These are phyloP conservation scores for Ajuga chamaepitys DNA, from an alignment of 257 asterid genomes.

Conservation along the genomic window DNA sequence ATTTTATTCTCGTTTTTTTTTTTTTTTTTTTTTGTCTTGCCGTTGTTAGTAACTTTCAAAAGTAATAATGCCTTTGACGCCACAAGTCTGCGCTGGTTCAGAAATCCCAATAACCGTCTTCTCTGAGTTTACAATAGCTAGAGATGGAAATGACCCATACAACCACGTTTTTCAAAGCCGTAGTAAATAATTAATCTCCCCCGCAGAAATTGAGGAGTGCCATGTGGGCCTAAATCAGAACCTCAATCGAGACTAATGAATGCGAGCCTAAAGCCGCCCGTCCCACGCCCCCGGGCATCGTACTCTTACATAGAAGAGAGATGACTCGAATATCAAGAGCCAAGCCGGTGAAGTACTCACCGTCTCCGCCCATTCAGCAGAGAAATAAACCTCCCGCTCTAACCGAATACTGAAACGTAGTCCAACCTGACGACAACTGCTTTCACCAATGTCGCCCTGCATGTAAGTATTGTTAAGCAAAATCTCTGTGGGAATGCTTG, in stretches of 20 bases:
- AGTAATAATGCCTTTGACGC: no score
- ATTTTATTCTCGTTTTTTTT: no score
- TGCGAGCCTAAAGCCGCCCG: no score
- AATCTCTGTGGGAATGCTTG: not conserved
- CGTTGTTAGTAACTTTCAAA: no score
- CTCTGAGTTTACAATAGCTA: no score
- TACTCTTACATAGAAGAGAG: not conserved
- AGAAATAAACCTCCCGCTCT: slow-evolving; percentile 34
- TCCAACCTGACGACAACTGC: slow-evolving; percentile 78
- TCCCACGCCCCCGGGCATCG: not conserved
- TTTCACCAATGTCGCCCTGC: slow-evolving; percentile 93
- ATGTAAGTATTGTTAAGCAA: slow-evolving; percentile 30
- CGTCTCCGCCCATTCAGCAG: slow-evolving; percentile 36
- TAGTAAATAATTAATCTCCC: no score
- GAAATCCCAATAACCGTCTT: no score
- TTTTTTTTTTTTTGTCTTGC: no score
- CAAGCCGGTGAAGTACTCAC: slow-evolving; percentile 65
- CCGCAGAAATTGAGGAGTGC: not conserved
- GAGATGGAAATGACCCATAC: no score
- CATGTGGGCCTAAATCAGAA: not conserved
- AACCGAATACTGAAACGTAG: slow-evolving; percentile 55
- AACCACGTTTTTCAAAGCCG: no score
- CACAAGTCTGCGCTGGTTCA: no score
- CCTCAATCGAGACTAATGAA: slow-evolving; percentile 8
- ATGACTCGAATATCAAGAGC: slow-evolving; percentile 60